Evolutionary conservation across 441 rosid genomes (phyloP).

Genomic region (Sinapis alba): DNA sequence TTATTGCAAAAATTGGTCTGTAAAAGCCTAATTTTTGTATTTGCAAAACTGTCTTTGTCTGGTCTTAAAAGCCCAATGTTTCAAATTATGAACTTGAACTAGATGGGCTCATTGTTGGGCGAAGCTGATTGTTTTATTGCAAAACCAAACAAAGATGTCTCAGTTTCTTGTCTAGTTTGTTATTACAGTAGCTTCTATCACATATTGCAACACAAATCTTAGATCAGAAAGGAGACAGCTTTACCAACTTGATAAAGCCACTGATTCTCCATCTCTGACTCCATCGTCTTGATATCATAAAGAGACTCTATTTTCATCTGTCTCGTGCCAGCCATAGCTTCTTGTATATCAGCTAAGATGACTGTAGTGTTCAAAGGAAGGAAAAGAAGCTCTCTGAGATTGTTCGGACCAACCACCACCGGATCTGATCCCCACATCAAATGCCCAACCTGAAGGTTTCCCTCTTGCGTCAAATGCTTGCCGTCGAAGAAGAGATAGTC

Average conservation of each 20-base stretch:
- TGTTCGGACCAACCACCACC: conserved; percentile 35
- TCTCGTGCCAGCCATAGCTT: conserved; percentile 23
- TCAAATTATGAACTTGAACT: too few species aligned
- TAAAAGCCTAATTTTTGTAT: too few species aligned
- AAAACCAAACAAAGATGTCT: not conserved
- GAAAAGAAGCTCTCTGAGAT: conserved; percentile 37
- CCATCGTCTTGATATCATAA: conserved; percentile 26
- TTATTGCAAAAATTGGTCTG: too few species aligned
- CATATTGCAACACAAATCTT: conserved; percentile 18
- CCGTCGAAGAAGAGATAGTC: conserved; percentile 41
- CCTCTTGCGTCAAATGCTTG: conserved; percentile 37
- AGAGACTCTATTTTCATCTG: conserved; percentile 27
- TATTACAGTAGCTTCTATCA: conserved; percentile 13
- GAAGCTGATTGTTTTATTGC: not conserved
- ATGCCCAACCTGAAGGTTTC: conserved; percentile 34
- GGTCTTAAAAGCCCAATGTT: not conserved
- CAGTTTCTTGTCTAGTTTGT: not conserved
- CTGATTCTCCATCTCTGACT: conserved; percentile 23
- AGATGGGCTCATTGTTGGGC: not conserved
- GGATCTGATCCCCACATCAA: conserved; percentile 38
- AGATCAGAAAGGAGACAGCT: conserved; percentile 20
- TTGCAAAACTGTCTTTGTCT: not conserved
- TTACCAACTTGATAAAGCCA: conserved; percentile 12
- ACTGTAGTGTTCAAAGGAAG: conserved; percentile 26
- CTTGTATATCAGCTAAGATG: conserved; percentile 12